Evolutionary conservation across 2,329 filamentous ascomycete genomes (phyloP).

Genomic region (Herpotrichia juniperi): DNA sequence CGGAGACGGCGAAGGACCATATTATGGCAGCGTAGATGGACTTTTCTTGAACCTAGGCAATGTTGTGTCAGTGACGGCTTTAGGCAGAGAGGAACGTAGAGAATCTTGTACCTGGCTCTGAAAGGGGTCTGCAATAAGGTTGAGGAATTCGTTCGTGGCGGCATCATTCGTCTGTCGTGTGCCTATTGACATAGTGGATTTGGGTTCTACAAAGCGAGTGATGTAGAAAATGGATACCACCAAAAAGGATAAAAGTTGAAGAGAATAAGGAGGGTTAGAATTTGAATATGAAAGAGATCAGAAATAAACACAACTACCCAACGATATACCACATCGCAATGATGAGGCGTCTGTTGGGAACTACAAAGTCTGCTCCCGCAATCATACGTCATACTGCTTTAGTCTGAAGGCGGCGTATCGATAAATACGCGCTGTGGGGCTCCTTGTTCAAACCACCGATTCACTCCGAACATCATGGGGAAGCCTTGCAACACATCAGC

Average conservation of each 20-base stretch:
- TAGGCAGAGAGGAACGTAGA: not conserved
- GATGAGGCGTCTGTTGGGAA: conserved; percentile 7
- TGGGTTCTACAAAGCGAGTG: conserved; percentile 9
- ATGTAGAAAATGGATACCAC: not conserved
- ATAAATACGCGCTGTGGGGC: too few relatives aligned
- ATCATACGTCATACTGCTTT: too few relatives aligned
- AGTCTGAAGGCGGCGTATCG: too few relatives aligned
- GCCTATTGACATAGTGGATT: not conserved
- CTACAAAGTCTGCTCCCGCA: too few relatives aligned
- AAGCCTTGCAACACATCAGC: too few relatives aligned
- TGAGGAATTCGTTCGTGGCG: conserved; percentile 44
- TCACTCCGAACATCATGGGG: too few relatives aligned
- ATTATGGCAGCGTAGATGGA: conserved; percentile 81
- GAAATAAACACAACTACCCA: not conserved
- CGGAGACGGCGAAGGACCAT: conserved; percentile 77
- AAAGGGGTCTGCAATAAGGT: conserved; percentile 50
- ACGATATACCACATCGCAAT: not conserved
- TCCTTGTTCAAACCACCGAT: too few relatives aligned
- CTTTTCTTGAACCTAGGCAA: conserved; percentile 58
- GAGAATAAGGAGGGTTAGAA: not conserved
- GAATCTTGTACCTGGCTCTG: conserved; percentile 32
- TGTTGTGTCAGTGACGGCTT: not conserved
- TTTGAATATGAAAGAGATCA: not conserved
- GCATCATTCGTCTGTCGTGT: not conserved
- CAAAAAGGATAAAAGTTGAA: not conserved